Evolutionary conservation across 2,329 filamentous ascomycete species (phyloP).

Genomic region (Fusarium tuaranense): DNA sequence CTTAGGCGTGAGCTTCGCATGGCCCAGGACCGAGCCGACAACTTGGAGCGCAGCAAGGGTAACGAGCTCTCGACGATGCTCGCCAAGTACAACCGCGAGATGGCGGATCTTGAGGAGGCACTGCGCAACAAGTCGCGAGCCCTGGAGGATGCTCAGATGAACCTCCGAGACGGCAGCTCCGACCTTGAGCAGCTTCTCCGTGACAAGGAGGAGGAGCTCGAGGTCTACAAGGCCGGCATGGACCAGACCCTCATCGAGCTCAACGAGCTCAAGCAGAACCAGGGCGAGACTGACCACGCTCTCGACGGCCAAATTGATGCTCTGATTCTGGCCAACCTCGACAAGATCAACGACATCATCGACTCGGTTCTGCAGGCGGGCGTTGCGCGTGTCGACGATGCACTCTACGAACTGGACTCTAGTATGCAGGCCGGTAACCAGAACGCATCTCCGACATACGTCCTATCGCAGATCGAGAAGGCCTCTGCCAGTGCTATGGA

Average conservation of each 20-base stretch:
- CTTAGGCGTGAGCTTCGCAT: slow-evolving; percentile 92
- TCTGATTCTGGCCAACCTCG: slow-evolving; percentile 85
- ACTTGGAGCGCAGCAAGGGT: slow-evolving; percentile 91
- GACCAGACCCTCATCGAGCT: slow-evolving; percentile 94
- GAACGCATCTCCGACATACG: slow-evolving; percentile 93
- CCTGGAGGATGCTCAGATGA: slow-evolving; percentile 84
- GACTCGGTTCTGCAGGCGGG: slow-evolving; percentile 95
- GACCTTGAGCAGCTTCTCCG: slow-evolving; percentile 88
- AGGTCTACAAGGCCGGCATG: slow-evolving; percentile 98
- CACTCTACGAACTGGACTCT: slow-evolving; percentile 96
- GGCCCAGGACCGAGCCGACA: slow-evolving; percentile 91
- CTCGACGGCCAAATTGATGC: slow-evolving; percentile 93
- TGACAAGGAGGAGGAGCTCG: slow-evolving; percentile 97
- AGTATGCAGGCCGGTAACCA: slow-evolving; percentile 99
- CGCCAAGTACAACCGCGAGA: slow-evolving; percentile 95
- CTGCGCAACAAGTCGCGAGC: slow-evolving; percentile 88
- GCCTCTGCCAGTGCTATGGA: slow-evolving; percentile 94
- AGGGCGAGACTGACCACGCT: slow-evolving; percentile 80
- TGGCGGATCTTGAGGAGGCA: slow-evolving; percentile 95
- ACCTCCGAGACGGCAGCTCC: slow-evolving; percentile 81
- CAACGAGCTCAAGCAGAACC: slow-evolving; percentile 84
- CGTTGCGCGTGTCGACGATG: slow-evolving; percentile 94
- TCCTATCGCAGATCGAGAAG: slow-evolving; percentile 97
- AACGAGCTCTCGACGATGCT: slow-evolving; percentile 95
- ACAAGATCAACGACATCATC: slow-evolving; percentile 97